A percentile compares a stretch with the other conserved stretches of the same genome.
These are phyloP conservation scores for Capronia epimyces DNA, from an alignment of 2,329 filamentous ascomycete genomes.

Conservation along the genomic window DNA sequence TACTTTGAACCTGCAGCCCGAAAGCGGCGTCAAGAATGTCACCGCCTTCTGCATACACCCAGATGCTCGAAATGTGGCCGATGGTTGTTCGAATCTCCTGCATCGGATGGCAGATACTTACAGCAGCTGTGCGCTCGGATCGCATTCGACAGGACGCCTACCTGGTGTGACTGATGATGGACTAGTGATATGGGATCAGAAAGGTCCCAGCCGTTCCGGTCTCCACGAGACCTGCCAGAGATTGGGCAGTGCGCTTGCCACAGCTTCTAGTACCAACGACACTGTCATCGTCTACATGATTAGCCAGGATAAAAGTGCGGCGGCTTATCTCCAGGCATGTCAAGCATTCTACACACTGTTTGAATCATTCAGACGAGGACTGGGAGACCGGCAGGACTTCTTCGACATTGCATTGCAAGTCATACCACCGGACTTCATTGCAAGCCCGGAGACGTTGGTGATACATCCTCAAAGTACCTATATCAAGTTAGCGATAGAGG, in stretches of 20 bases:
- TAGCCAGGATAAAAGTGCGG: slow-evolving; percentile 45
- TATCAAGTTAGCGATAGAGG: slow-evolving; percentile 49
- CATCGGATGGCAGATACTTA: slow-evolving; percentile 51
- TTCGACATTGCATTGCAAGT: slow-evolving; percentile 55
- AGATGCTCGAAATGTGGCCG: slow-evolving; percentile 39
- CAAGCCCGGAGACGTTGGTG: slow-evolving; percentile 48
- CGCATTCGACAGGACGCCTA: slow-evolving; percentile 42
- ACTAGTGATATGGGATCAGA: slow-evolving; percentile 36
- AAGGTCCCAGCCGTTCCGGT: slow-evolving; percentile 30
- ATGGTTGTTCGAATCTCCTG: slow-evolving; percentile 48
- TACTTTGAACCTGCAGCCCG: slow-evolving; percentile 53
- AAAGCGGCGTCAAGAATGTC: slow-evolving; percentile 53
- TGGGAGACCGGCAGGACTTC: slow-evolving; percentile 19
- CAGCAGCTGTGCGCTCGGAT: slow-evolving; percentile 53
- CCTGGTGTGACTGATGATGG: slow-evolving; percentile 38
- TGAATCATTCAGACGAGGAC: slow-evolving; percentile 44
- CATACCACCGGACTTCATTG: slow-evolving; percentile 51
- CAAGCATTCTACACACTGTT: slow-evolving; percentile 54
- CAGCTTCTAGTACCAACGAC: slow-evolving; percentile 33
- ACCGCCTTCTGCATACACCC: slow-evolving; percentile 54
- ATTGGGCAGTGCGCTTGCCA: slow-evolving; percentile 37
- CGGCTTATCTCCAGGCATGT: slow-evolving; percentile 45
- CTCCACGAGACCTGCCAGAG: slow-evolving; percentile 33
- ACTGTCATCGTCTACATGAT: slow-evolving; percentile 56
- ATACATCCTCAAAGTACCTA: slow-evolving; percentile 48